These are phyloP conservation scores for Syzygium aqueum DNA, from an alignment of 345 rosid species.

Conservation along the genomic window DNA sequence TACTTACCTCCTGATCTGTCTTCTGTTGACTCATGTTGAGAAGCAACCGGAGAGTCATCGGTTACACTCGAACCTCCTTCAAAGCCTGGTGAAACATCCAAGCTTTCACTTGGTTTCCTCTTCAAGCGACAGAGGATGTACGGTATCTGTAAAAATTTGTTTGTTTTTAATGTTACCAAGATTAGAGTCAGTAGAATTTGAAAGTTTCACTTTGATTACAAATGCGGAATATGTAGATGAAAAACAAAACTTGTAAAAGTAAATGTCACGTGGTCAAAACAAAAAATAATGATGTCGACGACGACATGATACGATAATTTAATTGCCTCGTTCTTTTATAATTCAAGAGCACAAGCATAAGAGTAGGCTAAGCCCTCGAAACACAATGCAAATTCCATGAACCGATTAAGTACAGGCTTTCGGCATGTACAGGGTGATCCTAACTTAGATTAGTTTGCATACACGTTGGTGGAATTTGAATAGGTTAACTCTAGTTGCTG, in stretches of 20 bases:
- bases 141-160: background rate
- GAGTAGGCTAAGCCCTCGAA: background rate
- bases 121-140: background rate
- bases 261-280: background rate
- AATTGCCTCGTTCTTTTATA: no score
- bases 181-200: background rate
- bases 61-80: background rate
- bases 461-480: fast-evolving
- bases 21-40: background rate
- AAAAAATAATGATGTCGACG: background rate
- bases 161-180: background rate
- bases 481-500: background rate
- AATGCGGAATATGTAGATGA: no score
- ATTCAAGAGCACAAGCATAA: background rate
- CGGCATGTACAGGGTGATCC: background rate
- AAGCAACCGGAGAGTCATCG: background rate
- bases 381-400: background rate
- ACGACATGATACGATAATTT: background rate
- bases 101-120: background rate
- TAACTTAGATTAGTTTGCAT: background rate
- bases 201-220: background rate
- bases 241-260: no score
- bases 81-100: background rate
- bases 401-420: background rate
- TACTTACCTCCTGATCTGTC: background rate